Evolutionary conservation across 2,329 filamentous ascomycete species (phyloP).

Genomic region (Hortaea werneckii): DNA sequence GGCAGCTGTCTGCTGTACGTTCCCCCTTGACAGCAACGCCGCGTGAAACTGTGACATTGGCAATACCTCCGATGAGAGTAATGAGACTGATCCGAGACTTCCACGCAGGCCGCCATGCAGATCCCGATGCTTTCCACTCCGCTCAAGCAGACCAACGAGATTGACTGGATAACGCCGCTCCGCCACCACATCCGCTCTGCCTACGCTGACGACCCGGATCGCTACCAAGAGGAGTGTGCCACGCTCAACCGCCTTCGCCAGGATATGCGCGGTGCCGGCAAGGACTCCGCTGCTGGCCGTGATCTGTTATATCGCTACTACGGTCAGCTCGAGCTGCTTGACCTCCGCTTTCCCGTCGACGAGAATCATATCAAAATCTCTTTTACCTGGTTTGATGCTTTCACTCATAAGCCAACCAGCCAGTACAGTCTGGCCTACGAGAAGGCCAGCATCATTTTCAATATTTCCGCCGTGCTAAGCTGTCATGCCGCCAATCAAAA

Average conservation of each 20-base stretch:
- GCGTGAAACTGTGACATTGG: not conserved
- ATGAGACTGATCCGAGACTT: not conserved
- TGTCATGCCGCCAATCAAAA: constrained; percentile 92
- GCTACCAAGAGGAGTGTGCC: constrained; percentile 88
- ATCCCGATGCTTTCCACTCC: constrained; percentile 92
- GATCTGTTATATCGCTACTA: constrained; percentile 97
- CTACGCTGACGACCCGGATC: constrained; percentile 93
- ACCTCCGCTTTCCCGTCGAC: constrained; percentile 90
- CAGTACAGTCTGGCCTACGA: constrained; percentile 97
- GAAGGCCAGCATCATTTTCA: constrained; percentile 98
- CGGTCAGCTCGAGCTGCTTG: constrained; percentile 87
- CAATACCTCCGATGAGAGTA: not conserved
- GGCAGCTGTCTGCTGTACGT: constrained; percentile 20
- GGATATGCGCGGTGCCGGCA: constrained; percentile 95
- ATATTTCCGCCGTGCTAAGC: constrained; percentile 92
- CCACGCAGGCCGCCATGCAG: constrained; percentile 54
- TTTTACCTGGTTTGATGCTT: constrained; percentile 99
- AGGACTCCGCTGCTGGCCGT: constrained; percentile 86
- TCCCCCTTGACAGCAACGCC: not conserved
- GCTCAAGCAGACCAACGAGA: constrained; percentile 89
- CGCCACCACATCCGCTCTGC: constrained; percentile 88
- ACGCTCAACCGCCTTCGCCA: constrained; percentile 90
- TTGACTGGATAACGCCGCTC: constrained; percentile 89
- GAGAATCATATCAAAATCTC: constrained; percentile 99
- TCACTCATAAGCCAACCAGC: constrained; percentile 92